These are phyloP conservation scores for Rhizophlyctis rosea DNA, from an alignment of 192 early-diverging fungal genomes.

Conservation along the genomic window DNA sequence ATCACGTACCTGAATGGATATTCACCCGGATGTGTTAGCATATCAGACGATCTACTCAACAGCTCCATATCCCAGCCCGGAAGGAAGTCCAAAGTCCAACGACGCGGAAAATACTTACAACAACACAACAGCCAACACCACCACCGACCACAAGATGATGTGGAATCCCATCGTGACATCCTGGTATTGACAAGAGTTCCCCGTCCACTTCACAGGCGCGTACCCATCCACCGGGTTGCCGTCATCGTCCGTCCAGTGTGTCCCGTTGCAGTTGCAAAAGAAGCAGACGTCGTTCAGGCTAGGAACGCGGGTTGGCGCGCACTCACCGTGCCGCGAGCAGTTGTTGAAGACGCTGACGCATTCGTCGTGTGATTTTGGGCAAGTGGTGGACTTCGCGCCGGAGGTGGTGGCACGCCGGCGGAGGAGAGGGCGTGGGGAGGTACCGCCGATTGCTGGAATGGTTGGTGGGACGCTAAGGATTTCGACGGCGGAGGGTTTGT, in stretches of 20 bases:
- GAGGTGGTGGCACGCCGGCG: conserved; percentile 4
- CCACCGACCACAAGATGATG: conserved; percentile 29
- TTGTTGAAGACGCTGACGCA: conserved; percentile 19
- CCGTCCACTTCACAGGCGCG: conserved; percentile 29
- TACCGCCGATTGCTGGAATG: not conserved
- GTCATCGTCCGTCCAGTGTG: conserved; percentile 22
- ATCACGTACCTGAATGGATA: conserved; percentile 15
- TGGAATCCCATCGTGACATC: conserved; percentile 30
- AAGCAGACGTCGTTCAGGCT: conserved; percentile 16
- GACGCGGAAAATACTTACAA: conserved; percentile 16
- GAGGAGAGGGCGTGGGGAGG: not conserved
- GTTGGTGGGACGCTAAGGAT: conserved; percentile 5
- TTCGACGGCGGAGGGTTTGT: not conserved
- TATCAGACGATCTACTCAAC: too few relatives aligned
- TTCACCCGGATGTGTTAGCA: too few relatives aligned
- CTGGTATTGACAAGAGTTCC: conserved; percentile 31
- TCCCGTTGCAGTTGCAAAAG: conserved; percentile 26
- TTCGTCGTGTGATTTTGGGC: not conserved
- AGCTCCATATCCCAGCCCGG: not conserved
- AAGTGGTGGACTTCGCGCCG: not conserved
- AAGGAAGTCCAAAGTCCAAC: not conserved
- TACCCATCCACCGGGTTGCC: conserved; percentile 28
- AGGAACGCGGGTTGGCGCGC: conserved; percentile 2
- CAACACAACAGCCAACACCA: conserved; percentile 17
- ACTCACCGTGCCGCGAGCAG: conserved; percentile 31